Percentiles rank a stretch among this genome's conserved stretches.
Conservation (phyloP, 108 stramenopile genomes). For the Discostella pseudostelligera region DNA sequence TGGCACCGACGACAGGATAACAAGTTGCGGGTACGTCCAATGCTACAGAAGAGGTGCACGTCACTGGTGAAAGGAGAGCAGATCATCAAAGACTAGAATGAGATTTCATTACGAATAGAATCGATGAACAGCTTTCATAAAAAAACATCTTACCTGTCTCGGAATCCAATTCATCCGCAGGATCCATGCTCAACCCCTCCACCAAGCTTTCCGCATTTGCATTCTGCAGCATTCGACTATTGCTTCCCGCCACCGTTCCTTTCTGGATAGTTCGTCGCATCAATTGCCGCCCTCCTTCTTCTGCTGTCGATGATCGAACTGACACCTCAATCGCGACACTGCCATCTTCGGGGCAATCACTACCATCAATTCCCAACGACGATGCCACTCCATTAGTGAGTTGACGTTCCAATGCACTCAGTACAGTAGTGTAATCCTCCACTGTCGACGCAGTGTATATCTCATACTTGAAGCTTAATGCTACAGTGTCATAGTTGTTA, state of each 20-base stretch:
- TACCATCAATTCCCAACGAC: constrained; percentile 9
- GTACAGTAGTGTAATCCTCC: neutral
- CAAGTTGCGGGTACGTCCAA: constrained; percentile 5
- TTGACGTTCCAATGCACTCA: constrained; percentile 11
- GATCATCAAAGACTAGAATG: neutral
- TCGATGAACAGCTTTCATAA: neutral
- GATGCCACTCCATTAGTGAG: constrained; percentile 17
- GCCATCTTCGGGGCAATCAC: constrained; percentile 7
- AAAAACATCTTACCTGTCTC: neutral
- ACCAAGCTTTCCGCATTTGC: neutral
- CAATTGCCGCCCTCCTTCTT: neutral
- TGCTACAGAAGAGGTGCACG: constrained; percentile 3
- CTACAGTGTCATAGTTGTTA: neutral
- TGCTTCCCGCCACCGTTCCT: too few relatives aligned
- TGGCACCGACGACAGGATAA: constrained; percentile 8
- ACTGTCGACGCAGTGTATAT: neutral
- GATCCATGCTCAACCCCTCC: constrained; percentile 16
- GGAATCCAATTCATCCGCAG: constrained; percentile 16
- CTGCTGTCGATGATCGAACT: too few relatives aligned
- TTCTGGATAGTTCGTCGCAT: neutral
- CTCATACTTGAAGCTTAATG: neutral
- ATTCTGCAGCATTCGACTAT: neutral
- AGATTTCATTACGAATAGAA: neutral
- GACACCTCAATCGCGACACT: neutral
- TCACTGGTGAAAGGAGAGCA: neutral